Conservation (phyloP, 495 filamentous ascomycete genomes). For the Evansstolkia leycettana region DNA sequence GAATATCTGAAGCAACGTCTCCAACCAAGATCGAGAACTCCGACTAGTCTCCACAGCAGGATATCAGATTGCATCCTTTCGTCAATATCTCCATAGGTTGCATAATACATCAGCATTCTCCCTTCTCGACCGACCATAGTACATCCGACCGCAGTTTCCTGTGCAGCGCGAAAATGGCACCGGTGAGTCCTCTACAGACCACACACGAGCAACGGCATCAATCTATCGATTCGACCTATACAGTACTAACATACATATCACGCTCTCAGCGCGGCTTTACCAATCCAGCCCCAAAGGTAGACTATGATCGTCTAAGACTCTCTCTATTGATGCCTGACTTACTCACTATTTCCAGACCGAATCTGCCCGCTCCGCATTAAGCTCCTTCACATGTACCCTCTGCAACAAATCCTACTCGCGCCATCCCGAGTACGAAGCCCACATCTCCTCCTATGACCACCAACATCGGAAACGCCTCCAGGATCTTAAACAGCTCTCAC, state of each 20-base stretch:
- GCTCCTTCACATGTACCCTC: slow-evolving; percentile 68
- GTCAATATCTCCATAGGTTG: no score
- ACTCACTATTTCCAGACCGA: slow-evolving; percentile 45
- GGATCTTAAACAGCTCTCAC: slow-evolving; percentile 49
- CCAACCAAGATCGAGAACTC: no score
- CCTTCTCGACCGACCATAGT: no score
- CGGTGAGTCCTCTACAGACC: no score
- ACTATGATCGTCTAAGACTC: no score
- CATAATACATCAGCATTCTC: no score
- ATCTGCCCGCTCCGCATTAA: slow-evolving; percentile 75
- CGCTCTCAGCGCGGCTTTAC: slow-evolving; percentile 31
- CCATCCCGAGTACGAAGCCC: slow-evolving; percentile 50
- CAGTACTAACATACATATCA: background rate
- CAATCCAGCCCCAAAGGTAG: slow-evolving; percentile 41
- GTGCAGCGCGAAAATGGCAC: no score
- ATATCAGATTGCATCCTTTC: no score
- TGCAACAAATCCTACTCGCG: slow-evolving; percentile 51
- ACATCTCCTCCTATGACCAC: slow-evolving; percentile 50
- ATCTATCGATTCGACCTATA: background rate
- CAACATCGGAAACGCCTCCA: slow-evolving; percentile 52
- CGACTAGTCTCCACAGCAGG: no score
- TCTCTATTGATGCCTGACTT: background rate
- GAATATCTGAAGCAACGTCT: no score
- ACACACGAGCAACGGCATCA: background rate
- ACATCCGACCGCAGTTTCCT: no score